These are phyloP conservation scores for Claviceps monticola DNA, from an alignment of 2,329 filamentous ascomycete species.

Conservation along the genomic window DNA sequence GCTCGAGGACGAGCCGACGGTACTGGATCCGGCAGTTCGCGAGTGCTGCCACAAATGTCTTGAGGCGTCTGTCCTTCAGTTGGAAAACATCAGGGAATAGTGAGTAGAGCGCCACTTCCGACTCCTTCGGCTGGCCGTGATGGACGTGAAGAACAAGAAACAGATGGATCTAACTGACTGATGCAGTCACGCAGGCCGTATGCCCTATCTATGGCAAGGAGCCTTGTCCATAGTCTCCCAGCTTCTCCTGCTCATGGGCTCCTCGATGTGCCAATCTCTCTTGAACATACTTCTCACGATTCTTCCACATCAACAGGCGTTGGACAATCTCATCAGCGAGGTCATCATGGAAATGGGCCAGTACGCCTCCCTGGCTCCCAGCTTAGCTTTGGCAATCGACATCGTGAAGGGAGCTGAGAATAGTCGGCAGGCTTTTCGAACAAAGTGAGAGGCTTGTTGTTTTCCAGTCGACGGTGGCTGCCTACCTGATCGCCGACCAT, in stretches of 20 bases:
- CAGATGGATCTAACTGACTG: constrained; percentile 3
- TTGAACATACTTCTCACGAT: constrained; percentile 47
- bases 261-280: constrained; percentile 64
- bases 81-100: constrained; percentile 68
- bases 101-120: constrained; percentile 31
- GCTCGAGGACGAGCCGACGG: constrained; percentile 60
- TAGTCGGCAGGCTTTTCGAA: not conserved
- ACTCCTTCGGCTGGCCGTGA: not conserved
- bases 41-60: constrained; percentile 71
- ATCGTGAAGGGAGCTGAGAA: constrained; percentile 69
- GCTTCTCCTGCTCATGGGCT: constrained; percentile 70
- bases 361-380: constrained; percentile 63
- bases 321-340: constrained; percentile 65
- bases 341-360: constrained; percentile 64
- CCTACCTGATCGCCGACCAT: too few relatives aligned
- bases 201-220: constrained; percentile 78
- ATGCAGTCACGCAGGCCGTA: constrained; percentile 59
- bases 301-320: constrained; percentile 41
- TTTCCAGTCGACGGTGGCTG: too few relatives aligned
- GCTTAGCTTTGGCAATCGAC: constrained; percentile 60
- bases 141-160: constrained; percentile 2
- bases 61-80: constrained; percentile 64
- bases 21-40: constrained; percentile 56
- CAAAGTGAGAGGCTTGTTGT: too few relatives aligned
- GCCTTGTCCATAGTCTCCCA: constrained; percentile 74